phyloP scores from a whole-genome alignment of 208 protist species.

The Angomonas desouzai region DNA sequence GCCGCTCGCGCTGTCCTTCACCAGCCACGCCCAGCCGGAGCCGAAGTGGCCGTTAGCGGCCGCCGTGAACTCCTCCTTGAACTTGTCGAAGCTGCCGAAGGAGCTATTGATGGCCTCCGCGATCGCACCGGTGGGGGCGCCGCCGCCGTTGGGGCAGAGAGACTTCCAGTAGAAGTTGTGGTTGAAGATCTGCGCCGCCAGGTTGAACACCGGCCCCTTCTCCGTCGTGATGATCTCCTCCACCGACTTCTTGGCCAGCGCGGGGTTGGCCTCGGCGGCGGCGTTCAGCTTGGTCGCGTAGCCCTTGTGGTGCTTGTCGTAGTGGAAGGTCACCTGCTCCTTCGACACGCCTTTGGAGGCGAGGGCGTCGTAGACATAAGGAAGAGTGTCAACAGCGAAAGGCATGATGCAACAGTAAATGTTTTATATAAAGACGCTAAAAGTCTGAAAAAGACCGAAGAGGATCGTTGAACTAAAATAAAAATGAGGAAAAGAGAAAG shows the following conservation, averaged over 20 bases:
- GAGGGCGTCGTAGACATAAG: slow-evolving; percentile 71
- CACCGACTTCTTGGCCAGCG: slow-evolving; percentile 61
- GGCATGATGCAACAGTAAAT: slow-evolving; percentile 27
- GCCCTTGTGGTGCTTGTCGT: slow-evolving; percentile 91
- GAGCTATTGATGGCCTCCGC: slow-evolving; percentile 61
- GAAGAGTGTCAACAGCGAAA: slow-evolving; percentile 74
- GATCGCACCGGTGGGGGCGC: slow-evolving; percentile 58
- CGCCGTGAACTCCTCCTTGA: slow-evolving; percentile 92
- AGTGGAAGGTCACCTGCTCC: slow-evolving; percentile 89
- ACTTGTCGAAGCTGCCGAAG: slow-evolving; percentile 86
- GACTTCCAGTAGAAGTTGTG: slow-evolving; percentile 94
- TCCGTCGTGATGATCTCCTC: slow-evolving; percentile 79
- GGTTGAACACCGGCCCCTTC: slow-evolving; percentile 89
- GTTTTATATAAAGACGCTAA: neutral
- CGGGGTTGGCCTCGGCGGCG: slow-evolving; percentile 53
- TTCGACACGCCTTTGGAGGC: slow-evolving; percentile 80
- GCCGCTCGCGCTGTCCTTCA: slow-evolving; percentile 74
- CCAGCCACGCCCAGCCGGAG: slow-evolving; percentile 94
- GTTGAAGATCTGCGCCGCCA: slow-evolving; percentile 92
- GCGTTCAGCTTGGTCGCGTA: slow-evolving; percentile 91
- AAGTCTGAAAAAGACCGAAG: slow-evolving; percentile 17
- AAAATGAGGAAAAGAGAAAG: slow-evolving; percentile 7
- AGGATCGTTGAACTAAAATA: too few species aligned
- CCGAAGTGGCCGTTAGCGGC: slow-evolving; percentile 89
- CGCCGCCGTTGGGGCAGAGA: slow-evolving; percentile 61